A percentile compares a stretch with the other conserved stretches of the same genome.
phyloP scores from a whole-genome alignment of 768 basidiomycete genomes.

The Mycena olivaceomarginata region DNA sequence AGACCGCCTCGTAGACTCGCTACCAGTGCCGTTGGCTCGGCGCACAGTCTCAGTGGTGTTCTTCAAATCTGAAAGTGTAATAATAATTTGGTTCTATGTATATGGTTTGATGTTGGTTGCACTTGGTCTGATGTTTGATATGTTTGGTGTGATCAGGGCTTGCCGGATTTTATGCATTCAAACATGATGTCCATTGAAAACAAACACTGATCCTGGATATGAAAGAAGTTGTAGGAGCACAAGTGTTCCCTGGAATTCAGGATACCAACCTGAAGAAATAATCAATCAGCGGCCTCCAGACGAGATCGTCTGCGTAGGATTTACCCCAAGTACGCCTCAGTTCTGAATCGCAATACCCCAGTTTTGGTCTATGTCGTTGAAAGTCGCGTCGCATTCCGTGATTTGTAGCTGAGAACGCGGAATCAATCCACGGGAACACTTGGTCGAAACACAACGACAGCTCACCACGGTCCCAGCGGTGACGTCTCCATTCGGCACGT shows the following conservation, averaged over 20 bases:
- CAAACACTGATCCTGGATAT: conserved; percentile 25
- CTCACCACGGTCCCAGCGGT: conserved; percentile 28
- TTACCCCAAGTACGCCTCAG: conserved; percentile 30
- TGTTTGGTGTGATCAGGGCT: conserved; percentile 28
- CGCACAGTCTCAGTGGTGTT: conserved; percentile 22
- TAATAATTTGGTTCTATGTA: conserved; percentile 26
- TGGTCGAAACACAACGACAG: conserved; percentile 12
- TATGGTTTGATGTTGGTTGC: conserved; percentile 22
- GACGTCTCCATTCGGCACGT: conserved; percentile 32
- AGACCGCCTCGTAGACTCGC: conserved; percentile 20
- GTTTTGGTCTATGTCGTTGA: conserved; percentile 21
- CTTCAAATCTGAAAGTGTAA: conserved; percentile 24
- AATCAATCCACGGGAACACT: conserved; percentile 25
- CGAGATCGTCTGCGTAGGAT: conserved; percentile 29
- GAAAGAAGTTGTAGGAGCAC: conserved; percentile 27
- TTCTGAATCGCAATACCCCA: conserved; percentile 33
- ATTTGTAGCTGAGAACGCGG: conserved; percentile 22
- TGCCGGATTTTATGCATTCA: conserved; percentile 24
- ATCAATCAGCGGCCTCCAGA: conserved; percentile 28
- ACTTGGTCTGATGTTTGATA: conserved; percentile 22
- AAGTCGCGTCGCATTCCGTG: conserved; percentile 30
- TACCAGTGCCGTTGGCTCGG: conserved; percentile 25
- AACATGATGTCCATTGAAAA: conserved; percentile 20
- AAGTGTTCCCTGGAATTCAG: conserved; percentile 25
- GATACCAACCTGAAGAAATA: conserved; percentile 30